phyloP scores from a whole-genome alignment of 768 basidiomycete species.

The Hygrophorus russula region DNA sequence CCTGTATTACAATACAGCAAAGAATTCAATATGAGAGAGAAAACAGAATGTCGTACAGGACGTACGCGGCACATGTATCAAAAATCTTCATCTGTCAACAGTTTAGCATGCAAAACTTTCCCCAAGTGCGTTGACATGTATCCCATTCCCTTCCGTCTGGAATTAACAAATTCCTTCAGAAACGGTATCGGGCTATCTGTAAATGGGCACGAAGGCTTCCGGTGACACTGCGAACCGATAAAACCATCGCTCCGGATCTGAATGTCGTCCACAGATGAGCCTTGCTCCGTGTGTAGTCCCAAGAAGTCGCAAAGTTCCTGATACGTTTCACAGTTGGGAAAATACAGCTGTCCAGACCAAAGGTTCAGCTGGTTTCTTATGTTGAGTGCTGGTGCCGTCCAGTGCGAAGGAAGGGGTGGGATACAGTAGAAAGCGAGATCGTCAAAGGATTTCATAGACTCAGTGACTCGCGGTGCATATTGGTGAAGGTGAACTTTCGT shows the following conservation, averaged over 20 bases:
- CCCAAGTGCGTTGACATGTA: conserved; percentile 29
- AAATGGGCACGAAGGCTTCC: conserved; percentile 17
- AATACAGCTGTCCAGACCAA: conserved; percentile 34
- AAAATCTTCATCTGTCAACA: conserved; percentile 3
- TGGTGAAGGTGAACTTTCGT: conserved; percentile 25
- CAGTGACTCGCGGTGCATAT: conserved; percentile 27
- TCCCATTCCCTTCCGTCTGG: conserved; percentile 26
- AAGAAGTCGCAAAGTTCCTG: conserved; percentile 23
- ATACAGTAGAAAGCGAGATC: conserved; percentile 19
- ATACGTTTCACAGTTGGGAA: conserved; percentile 22
- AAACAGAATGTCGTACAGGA: too few relatives aligned
- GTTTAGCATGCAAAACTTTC: conserved; percentile 18
- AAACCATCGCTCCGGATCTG: conserved; percentile 21
- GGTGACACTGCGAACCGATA: conserved; percentile 13
- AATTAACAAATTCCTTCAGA: conserved; percentile 21
- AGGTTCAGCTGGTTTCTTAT: conserved; percentile 25
- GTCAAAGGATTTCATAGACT: conserved; percentile 25
- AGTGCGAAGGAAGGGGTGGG: conserved; percentile 14
- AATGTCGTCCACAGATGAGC: conserved; percentile 7
- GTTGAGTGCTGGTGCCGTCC: conserved; percentile 8
- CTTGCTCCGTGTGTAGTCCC: conserved; percentile 17
- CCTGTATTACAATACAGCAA: too few relatives aligned
- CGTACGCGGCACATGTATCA: neutral
- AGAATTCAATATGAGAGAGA: too few relatives aligned
- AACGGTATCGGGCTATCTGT: conserved; percentile 22